Conservation (phyloP, 805 yeast species). For the Sugiyamaella floridensis region DNA sequence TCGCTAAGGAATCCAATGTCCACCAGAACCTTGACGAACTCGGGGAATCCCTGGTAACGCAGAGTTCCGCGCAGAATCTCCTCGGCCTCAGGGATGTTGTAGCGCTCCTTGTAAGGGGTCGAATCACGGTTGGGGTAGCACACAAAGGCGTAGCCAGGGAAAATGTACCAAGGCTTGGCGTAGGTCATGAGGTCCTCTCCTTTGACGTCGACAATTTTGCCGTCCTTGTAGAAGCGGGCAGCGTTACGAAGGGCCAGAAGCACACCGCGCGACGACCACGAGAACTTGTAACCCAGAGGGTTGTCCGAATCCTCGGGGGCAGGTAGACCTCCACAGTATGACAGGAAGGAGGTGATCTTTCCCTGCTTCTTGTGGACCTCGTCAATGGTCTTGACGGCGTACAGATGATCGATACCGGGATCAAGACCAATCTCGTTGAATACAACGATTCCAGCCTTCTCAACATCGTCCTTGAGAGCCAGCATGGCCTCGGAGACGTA, state of each 20-base stretch:
- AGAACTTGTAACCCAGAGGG: constrained; percentile 97
- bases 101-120: constrained; percentile 84
- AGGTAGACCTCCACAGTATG: constrained; percentile 98
- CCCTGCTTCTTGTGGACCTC: constrained; percentile 92
- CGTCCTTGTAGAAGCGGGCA: constrained; percentile 80
- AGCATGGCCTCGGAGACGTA: constrained; percentile 88
- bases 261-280: constrained; percentile 99
- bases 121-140: constrained; percentile 98
- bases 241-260: constrained; percentile 89
- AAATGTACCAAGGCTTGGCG: constrained; percentile 90
- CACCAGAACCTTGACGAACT: constrained; percentile 89
- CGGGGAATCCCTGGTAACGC: constrained; percentile 98
- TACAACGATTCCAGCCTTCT: constrained; percentile 92
- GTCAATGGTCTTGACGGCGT: constrained; percentile 96
- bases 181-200: constrained; percentile 92
- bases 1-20: constrained; percentile 91
- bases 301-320: constrained; percentile 97
- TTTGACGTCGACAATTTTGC: constrained; percentile 67
- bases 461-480: constrained; percentile 75
- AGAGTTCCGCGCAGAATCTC: constrained; percentile 95
- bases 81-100: constrained; percentile 94
- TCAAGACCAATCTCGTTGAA: constrained; percentile 99
- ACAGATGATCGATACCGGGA: constrained; percentile 97
- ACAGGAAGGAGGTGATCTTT: constrained; percentile 85
- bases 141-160: constrained; percentile 92